phyloP scores from a whole-genome alignment of 441 rosid species.

The Eruca vesicaria region DNA sequence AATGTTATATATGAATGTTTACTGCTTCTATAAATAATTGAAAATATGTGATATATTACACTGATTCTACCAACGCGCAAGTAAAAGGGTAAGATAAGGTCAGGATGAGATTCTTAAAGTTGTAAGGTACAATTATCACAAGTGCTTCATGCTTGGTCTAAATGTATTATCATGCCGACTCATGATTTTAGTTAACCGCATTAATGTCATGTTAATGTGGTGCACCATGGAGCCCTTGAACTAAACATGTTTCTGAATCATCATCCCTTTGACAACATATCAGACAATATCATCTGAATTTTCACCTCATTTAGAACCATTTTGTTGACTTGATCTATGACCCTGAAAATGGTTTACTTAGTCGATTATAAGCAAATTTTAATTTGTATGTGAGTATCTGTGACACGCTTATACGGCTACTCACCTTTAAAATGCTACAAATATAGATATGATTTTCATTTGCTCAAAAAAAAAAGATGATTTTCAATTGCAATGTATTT shows the following conservation, averaged over 20 bases:
- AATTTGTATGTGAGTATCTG: background rate
- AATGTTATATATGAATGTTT: background rate
- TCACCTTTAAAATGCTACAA: background rate
- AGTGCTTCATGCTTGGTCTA: conserved; percentile 38
- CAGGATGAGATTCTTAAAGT: conserved; percentile 17
- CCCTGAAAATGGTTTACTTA: background rate
- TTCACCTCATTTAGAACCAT: conserved; percentile 12
- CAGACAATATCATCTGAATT: conserved; percentile 24
- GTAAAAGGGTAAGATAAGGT: background rate
- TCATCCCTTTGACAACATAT: conserved; percentile 31
- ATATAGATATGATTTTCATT: too few species aligned
- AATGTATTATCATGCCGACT: conserved; percentile 30
- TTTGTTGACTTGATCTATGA: background rate
- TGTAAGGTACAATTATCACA: conserved; percentile 34
- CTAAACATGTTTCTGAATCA: conserved; percentile 33
- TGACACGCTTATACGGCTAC: background rate
- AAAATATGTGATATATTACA: background rate
- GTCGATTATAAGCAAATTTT: background rate
- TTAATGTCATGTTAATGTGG: conserved; percentile 29
- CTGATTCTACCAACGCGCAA: background rate
- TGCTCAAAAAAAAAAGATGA: background rate
- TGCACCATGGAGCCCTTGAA: conserved; percentile 37
- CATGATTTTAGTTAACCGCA: conserved; percentile 35
- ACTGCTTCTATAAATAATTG: background rate
- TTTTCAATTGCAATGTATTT: background rate